Base-by-base conservation (phyloP, 139 green algal species). In the Astrephomene gubernaculifera region DNA sequence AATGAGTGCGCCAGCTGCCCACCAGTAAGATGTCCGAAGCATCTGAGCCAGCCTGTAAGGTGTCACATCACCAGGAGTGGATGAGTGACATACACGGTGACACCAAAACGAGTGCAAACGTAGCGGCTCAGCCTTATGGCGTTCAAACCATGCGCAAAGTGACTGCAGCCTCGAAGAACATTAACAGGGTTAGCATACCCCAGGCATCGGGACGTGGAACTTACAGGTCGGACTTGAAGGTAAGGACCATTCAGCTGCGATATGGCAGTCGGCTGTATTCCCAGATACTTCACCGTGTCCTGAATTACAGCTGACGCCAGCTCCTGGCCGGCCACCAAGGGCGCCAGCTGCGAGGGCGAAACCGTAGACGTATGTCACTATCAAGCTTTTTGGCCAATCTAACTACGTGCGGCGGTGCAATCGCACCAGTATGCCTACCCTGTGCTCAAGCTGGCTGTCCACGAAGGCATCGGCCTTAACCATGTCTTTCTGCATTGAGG, bases 221-320 rank as follows among this genome's bases (percentile, higher is more conserved):
- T 80, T 31, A 82, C 74, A 7, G 54, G 54, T 3, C 54, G 35
- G 31, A 82, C 54, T 71, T 71, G 54, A 27, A 82, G 35, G 25
- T 71, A 82, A 14, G 74, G 74, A 27, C 74, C 74, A 6, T 71
- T 69, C 38, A 82, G 25, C 0, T 41, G 27, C 12, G 74, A 82
- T 35, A 82, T 82, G 1, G 25, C 57, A 4, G 54, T 69, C 24
- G 74, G 10, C 38, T 71, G 74, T 44, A 82, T 71, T 12, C 74
- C 74, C 17, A 82, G 54, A 29, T 71, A 71, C 57, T 82, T 71
- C 17, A 82, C 74, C 24, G 74, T 82, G 53, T 82, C 74, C 38
- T 82, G 74, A 57, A 82, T 82, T 9, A 82, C 52, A 5, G 53
- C 53, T 27, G 73, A 70, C 0, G 73, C 73, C 53, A 81, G 35